Base-by-base conservation (phyloP, 495 filamentous ascomycete genomes). In the Daldinia decipiens region DNA sequence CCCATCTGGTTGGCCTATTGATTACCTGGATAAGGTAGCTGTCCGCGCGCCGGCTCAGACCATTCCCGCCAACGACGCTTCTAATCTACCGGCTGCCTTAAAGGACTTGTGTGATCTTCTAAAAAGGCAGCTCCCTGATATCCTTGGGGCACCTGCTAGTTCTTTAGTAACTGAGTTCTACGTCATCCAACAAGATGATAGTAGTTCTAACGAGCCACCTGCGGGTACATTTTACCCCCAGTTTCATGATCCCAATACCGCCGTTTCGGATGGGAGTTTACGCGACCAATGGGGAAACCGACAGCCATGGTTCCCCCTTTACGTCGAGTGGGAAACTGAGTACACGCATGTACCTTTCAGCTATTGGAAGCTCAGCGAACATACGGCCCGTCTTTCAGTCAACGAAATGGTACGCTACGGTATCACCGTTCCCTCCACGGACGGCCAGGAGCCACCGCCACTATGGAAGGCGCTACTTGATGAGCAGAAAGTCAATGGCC, bases 301-400 rank as follows among this genome's bases (percentile, higher is more conserved):
- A 0, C 83, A 87, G 55, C 83, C 85, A 0, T 87, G 77, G 76
- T 78, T 79, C 43, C 84, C 86, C 0, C 73, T 87, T 0, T 88
- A 83, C 50, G 29, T 86, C 0, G 86, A 88, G 68, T 88, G 84
- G 85, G 83, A 87, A 68, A 79, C 67, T 0, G 75, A 81, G 50
- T 89, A 87, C 68, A 78, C 72, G 8, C 85, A 89, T 67, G 68
- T 88, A 11, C 68, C 72, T 5, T 74, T 62, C 1, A 47, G 72
- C 0, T 31, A 78, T 4, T 87, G 82, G 81, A 17, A 19, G 1
- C 51, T 79, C 5, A 60, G 68, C 39, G 67, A 75, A 32, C 64
- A 59, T 5, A 39, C 62, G 1, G 52, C 55, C 34, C 26, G 43
- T 36, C 27, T 64, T 4, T 56, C 54, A 5, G 12, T 17, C 52